Evolutionary conservation across 768 basidiomycete species (phyloP), one percentile per base, ranked within the genome.

Genomic region (Clavulina sp.): DNA sequence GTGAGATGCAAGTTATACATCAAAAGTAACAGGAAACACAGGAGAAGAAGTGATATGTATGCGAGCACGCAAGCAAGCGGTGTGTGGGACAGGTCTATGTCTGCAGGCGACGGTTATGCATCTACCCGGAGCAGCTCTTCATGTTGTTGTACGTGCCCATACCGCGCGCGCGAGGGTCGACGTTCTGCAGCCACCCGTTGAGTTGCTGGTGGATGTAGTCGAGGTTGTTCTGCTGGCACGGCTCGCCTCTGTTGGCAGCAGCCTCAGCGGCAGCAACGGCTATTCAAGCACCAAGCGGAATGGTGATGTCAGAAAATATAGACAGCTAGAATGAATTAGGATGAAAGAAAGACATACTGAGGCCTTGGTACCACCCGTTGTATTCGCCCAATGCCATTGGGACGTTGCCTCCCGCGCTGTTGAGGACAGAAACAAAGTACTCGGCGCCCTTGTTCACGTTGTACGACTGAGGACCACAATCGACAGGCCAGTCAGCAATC

Each of bases 181-280:
- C 63, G 62, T 44, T 44, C 13, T 75, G 74, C 61, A 73, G 54
- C 80, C 81, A 85, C 29, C 81, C 83, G 58, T 86, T 86, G 58
- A 81, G 58, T 57, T 73, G 73, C 63, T 86, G 79, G 54, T 76
- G 71, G 19, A 85, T 60, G 63, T 91, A 91, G 66, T 88, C 87
- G 46, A 85, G 69, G 67, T 89, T 89, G 62, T 85, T 80, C 69
- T 87, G 85, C 63, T 80, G 80, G 41, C 62, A 66, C 64, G 80
- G 83, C 68, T 81, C 83, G 46, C 59, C 31, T 1, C 69, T 65
- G 47, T 67, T 49, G 7, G 68, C 72, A 41, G 79, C 78, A 53
- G 74, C 73, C 50, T 77, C 81, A 19, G 80, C 81, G 28, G 72
- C 57, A 0, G 19, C 61, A 78, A 80, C 65, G 28, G 81, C 43